Base-by-base conservation (phyloP, 768 basidiomycete species). In the Gymnopilus junonius region DNA sequence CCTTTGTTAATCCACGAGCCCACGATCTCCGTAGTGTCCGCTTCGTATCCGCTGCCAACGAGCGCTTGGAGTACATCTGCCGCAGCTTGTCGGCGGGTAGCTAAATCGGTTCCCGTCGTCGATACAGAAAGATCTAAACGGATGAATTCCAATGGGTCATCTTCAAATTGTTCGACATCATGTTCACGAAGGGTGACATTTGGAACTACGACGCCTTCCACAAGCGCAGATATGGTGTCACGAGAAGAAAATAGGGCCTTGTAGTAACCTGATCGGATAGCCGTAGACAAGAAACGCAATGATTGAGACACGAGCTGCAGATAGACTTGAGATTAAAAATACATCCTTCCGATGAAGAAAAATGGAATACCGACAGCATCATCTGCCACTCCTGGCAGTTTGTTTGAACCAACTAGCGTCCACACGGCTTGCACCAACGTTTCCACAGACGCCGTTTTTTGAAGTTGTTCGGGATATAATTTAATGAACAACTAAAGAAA, bases 101-200 rank as follows among this genome's bases (percentile, higher is more conserved):
- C 87, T 29, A 86, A 84, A 69, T 96, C 96, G 58, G 85, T 77
- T 27, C 85, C 85, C 65, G 70, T 77, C 56, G 82, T 74, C 60
- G 91, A 88, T 59, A 82, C 83, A 14, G 95, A 83, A 27, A 97
- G 80, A 70, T 97, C 95, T 42, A 93, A 83, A 21, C 94, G 89
- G 68, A 98, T 93, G 73, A 91, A 99, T 72, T 99, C 97, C 39
- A 97, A 85, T 0, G 97, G 96, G 67, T 97, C 96, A 64, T 99
- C 97, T 76, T 97, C 95, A 70, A 99, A 99, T 74, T 95, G 90
- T 70, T 99, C 97, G 54, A 93, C 84, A 59, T 98, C 96, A 67
- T 94, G 92, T 39, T 92, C 90, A 64, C 95, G 86, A 14, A 99
- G 81, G 14, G 86, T 80, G 62, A 97, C 93, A 69, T 97, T 98